Evolutionary conservation across 805 yeast genomes (phyloP).

Genomic region (Metschnikowia similis): DNA sequence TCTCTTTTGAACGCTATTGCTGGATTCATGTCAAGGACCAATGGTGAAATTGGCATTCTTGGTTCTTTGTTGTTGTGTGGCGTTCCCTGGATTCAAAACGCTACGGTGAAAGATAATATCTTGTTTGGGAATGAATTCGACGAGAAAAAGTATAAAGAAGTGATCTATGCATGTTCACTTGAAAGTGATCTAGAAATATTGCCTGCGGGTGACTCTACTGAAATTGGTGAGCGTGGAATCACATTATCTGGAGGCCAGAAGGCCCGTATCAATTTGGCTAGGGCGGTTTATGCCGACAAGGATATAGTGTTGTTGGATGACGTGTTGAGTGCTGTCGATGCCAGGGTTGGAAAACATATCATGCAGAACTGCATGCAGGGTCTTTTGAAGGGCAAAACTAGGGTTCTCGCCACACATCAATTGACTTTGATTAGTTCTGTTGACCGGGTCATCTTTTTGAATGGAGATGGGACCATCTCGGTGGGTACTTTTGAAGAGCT

Average conservation of each 20-base stretch:
- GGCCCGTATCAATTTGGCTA: slow-evolving; percentile 73
- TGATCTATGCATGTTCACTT: slow-evolving; percentile 64
- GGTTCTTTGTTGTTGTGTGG: slow-evolving; percentile 57
- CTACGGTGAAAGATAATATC: slow-evolving; percentile 72
- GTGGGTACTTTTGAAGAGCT: slow-evolving; percentile 61
- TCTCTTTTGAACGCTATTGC: slow-evolving; percentile 67
- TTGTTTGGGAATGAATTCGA: slow-evolving; percentile 59
- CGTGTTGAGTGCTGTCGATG: slow-evolving; percentile 81
- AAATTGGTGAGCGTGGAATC: slow-evolving; percentile 83
- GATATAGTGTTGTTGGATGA: slow-evolving; percentile 74
- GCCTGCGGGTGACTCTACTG: slow-evolving; percentile 73
- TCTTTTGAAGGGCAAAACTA: slow-evolving; percentile 52
- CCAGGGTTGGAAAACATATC: slow-evolving; percentile 79
- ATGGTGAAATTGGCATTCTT: slow-evolving; percentile 49
- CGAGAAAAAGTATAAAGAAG: slow-evolving; percentile 45
- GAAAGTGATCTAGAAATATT: slow-evolving; percentile 59
- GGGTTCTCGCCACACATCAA: slow-evolving; percentile 83
- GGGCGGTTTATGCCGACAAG: slow-evolving; percentile 68
- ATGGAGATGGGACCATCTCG: slow-evolving; percentile 58
- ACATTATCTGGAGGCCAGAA: slow-evolving; percentile 89
- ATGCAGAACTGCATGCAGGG: slow-evolving; percentile 67
- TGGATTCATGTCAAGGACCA: slow-evolving; percentile 59
- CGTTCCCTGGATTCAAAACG: slow-evolving; percentile 81
- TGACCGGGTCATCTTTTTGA: slow-evolving; percentile 63
- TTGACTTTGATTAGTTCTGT: slow-evolving; percentile 66